phyloP scores from a whole-genome alignment of 2,329 filamentous ascomycete genomes.

The Knoxdaviesia proteae region DNA sequence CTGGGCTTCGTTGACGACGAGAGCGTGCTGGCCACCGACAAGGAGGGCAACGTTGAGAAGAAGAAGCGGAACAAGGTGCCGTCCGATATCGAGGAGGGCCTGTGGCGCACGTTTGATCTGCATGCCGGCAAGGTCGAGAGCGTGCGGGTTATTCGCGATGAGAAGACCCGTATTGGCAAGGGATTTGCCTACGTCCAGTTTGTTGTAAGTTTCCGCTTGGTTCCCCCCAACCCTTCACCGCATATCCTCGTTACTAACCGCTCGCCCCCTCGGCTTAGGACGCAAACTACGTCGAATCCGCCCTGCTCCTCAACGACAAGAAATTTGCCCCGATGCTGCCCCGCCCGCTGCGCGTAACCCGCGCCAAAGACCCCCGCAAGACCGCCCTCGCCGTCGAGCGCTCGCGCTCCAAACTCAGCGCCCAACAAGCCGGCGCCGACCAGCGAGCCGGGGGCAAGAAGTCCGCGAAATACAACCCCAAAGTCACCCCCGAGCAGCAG shows the following conservation, averaged over 20 bases:
- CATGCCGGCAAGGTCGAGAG: slow-evolving; percentile 67
- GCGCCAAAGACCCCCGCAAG: slow-evolving; percentile 57
- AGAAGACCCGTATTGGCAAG: slow-evolving; percentile 81
- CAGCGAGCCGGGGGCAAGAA: slow-evolving; percentile 16
- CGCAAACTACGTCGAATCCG: slow-evolving; percentile 73
- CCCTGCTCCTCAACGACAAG: slow-evolving; percentile 71
- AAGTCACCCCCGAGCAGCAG: slow-evolving; percentile 47
- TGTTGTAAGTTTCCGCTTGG: slow-evolving; percentile 25
- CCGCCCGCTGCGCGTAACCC: slow-evolving; percentile 62
- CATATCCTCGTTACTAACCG: not conserved
- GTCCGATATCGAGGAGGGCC: slow-evolving; percentile 77
- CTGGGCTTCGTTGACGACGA: slow-evolving; percentile 92
- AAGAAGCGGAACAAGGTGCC: slow-evolving; percentile 58
- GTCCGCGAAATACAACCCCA: slow-evolving; percentile 42
- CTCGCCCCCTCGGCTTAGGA: slow-evolving; percentile 25
- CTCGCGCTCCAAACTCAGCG: slow-evolving; percentile 8
- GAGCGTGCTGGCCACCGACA: slow-evolving; percentile 42
- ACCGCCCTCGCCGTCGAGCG: slow-evolving; percentile 31
- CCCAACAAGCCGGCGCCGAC: slow-evolving; percentile 11
- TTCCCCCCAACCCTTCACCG: slow-evolving; percentile 1
- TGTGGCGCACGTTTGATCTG: slow-evolving; percentile 64
- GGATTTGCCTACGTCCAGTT: slow-evolving; percentile 98
- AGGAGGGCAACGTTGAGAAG: slow-evolving; percentile 43
- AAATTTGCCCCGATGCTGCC: slow-evolving; percentile 91
- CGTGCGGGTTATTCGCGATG: slow-evolving; percentile 77